Evolutionary conservation across 345 rosid species (phyloP), one percentile per base, ranked within the genome.

Genomic region (Punica granatum): DNA sequence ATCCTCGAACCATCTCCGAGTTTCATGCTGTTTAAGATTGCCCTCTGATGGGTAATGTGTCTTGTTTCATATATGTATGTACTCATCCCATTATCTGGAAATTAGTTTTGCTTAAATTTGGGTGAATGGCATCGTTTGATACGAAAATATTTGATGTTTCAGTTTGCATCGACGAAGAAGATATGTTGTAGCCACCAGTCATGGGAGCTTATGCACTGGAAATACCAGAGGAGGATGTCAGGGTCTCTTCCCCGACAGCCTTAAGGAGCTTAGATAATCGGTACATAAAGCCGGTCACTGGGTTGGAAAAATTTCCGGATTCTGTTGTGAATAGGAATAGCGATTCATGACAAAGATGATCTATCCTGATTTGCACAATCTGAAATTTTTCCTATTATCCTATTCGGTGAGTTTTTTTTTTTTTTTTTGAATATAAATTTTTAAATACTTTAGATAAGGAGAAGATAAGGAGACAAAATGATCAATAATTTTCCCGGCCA

Each of bases 101-200:
- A 37, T 37, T 37, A 11, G 11, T 5, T 37, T 11, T 28, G 33
- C 60, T 56, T 56, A 7, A 12, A 14, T 54, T 54, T 23, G 16
- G 32, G 23, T 25, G 60, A 25, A 54, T 25, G 4, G 3, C 28
- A 23, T n/a, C 23, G 19, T 12, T 33, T 56, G 60, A 56, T 28
- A 26, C 26, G 19, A 9, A 16, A 2, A 56, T 56, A 14, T 25
- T 56, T 26, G 34, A 12, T 56, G 18, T 56, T 56, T 26, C 33
- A 56, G 60, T 56, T 0, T 56, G 60, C 60, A 56, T 56, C 19
- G 60, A 56, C 60, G 60, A 56, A 30, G 60, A 56, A 56, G 60
- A 56, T 26, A 56, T 56, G 60, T 25, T 56, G 14, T 56, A 51
- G 59, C 25, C 31, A 25, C 60, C 32, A 30, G 60, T 4, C 33